Percentiles rank a stretch among this genome's conserved stretches.
Conservation (phyloP, 2,329 filamentous ascomycete species). For the Venturia asperata region DNA sequence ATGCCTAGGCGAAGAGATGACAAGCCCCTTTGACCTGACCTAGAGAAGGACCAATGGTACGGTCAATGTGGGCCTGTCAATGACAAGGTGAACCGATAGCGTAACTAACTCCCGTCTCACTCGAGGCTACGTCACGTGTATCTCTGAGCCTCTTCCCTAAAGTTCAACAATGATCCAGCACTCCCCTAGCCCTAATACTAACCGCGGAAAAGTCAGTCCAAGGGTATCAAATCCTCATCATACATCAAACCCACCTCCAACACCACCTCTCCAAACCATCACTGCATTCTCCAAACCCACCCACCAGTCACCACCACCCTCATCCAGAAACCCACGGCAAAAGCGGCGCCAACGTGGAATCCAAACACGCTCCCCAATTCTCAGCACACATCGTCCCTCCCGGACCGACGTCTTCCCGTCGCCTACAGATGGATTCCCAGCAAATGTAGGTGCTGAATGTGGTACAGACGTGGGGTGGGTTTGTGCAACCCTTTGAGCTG, state of each 20-base stretch:
- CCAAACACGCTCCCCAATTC: not conserved
- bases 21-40: not conserved
- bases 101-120: not conserved
- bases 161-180: not conserved
- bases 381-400: not conserved
- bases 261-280: not conserved
- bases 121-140: not conserved
- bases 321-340: not conserved
- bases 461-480: not conserved
- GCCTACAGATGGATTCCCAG: not conserved
- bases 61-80: no score
- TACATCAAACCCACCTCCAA: not conserved
- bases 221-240: not conserved
- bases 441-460: not conserved
- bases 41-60: no score
- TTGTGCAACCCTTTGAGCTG: not conserved
- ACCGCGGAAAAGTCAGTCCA: not conserved
- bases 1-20: not conserved
- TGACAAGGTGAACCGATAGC: not conserved
- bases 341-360: not conserved
- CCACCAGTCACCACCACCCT: not conserved
- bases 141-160: no score
- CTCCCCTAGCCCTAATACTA: not conserved
- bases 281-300: not conserved
- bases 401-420: not conserved